These are phyloP conservation scores for Suhomyces terraborum DNA, from an alignment of 1,139 yeast species.

Conservation along the genomic window DNA sequence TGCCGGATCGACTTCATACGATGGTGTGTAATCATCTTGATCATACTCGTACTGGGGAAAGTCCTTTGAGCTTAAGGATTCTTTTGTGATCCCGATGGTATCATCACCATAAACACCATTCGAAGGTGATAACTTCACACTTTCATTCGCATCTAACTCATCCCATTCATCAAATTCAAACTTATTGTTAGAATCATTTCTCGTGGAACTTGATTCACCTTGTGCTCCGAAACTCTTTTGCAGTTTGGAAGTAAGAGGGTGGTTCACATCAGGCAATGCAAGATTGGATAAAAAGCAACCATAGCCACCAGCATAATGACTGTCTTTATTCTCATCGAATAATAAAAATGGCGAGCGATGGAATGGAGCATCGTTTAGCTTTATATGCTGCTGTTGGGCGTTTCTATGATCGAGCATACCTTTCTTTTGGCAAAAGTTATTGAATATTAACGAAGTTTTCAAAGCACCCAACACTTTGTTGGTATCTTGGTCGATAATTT, in stretches of 20 bases:
- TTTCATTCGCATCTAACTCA: background rate
- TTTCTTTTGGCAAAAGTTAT: constrained; percentile 60
- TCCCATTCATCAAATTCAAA: constrained; percentile 3
- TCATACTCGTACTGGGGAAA: constrained; percentile 27
- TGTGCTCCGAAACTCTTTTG: background rate
- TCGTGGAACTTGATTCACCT: background rate
- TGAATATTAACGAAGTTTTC: constrained; percentile 57
- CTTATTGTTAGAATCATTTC: constrained; percentile 11
- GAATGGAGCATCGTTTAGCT: constrained; percentile 77
- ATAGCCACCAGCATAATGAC: constrained; percentile 45
- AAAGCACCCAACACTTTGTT: constrained; percentile 33
- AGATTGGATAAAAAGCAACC: constrained; percentile 63
- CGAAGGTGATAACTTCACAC: background rate
- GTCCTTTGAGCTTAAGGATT: background rate
- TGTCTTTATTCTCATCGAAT: constrained; percentile 46
- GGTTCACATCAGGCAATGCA: constrained; percentile 64
- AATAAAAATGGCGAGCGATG: constrained; percentile 77
- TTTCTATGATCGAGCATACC: constrained; percentile 49
- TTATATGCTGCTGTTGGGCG: constrained; percentile 66
- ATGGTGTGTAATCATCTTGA: constrained; percentile 49
- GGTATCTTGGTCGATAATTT: constrained; percentile 25
- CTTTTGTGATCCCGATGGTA: too few species aligned
- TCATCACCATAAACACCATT: too few species aligned
- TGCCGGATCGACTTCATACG: constrained; percentile 40
- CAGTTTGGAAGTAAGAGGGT: constrained; percentile 48